phyloP scores from a whole-genome alignment of 2,329 filamentous ascomycete species.

The Emmonsiellopsis sp. region DNA sequence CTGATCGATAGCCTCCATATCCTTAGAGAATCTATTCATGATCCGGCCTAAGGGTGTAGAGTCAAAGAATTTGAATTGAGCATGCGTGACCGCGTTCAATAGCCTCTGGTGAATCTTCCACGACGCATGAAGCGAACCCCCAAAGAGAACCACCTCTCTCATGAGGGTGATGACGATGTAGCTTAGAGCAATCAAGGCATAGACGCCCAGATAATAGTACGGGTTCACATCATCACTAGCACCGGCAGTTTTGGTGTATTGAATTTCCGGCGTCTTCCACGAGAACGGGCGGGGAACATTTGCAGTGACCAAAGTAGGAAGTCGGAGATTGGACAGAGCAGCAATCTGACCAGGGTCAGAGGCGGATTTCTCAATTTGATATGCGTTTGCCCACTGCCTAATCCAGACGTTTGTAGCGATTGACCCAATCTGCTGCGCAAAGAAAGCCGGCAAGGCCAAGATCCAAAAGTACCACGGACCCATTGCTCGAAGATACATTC shows the following conservation, averaged over 20 bases:
- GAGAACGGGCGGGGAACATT: constrained; percentile 26
- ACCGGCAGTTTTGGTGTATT: constrained; percentile 11
- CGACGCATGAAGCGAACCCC: constrained; percentile 81
- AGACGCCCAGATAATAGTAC: constrained; percentile 72
- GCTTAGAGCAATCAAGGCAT: constrained; percentile 67
- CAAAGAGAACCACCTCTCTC: constrained; percentile 83
- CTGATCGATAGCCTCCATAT: constrained; percentile 89
- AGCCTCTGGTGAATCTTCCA: constrained; percentile 71
- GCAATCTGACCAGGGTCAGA: constrained; percentile 30
- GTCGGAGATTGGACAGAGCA: constrained; percentile 29
- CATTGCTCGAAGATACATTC: constrained; percentile 82
- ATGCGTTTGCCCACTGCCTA: constrained; percentile 87
- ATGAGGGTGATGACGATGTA: constrained; percentile 76
- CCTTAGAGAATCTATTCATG: constrained; percentile 98
- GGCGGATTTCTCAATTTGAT: constrained; percentile 43
- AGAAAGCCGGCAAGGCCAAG: constrained; percentile 64
- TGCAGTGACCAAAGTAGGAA: constrained; percentile 28
- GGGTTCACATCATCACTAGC: constrained; percentile 56
- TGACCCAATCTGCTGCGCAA: constrained; percentile 71
- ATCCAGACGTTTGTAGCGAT: constrained; percentile 94
- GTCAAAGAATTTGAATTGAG: constrained; percentile 97
- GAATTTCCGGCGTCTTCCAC: constrained; percentile 22
- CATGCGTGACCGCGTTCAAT: constrained; percentile 70
- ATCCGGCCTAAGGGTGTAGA: constrained; percentile 89
- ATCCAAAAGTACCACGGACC: constrained; percentile 96